These are phyloP conservation scores for Gilbertella persicaria DNA, from an alignment of 371 early-diverging fungal genomes.

Conservation along the genomic window DNA sequence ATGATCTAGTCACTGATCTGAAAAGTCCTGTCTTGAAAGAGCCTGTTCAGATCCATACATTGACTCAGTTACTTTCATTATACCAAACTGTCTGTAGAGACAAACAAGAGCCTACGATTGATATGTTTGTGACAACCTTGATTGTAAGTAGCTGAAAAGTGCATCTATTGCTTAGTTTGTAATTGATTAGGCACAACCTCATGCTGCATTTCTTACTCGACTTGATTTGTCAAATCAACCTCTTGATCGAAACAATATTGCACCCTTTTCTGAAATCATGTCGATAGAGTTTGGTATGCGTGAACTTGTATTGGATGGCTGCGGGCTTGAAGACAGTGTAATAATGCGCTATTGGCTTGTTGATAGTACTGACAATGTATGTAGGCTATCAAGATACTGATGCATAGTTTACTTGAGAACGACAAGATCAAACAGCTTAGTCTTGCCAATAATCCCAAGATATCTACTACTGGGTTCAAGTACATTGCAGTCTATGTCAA, in stretches of 20 bases:
- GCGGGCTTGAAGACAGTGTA: conserved; percentile 72
- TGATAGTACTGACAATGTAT: not conserved
- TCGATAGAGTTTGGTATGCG: conserved; percentile 58
- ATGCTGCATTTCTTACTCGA: conserved; percentile 31
- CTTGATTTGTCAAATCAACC: conserved; percentile 52
- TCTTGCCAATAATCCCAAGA: conserved; percentile 57
- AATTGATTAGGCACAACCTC: conserved; percentile 22
- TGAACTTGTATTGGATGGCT: conserved; percentile 55
- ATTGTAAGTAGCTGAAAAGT: conserved; percentile 30
- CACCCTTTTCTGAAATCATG: conserved; percentile 65
- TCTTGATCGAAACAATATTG: conserved; percentile 40
- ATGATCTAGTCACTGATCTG: too few relatives aligned
- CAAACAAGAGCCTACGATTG: conserved; percentile 57
- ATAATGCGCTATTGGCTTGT: not conserved
- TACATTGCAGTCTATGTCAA: conserved; percentile 69
- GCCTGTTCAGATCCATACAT: conserved; percentile 19
- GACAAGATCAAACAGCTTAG: conserved; percentile 54
- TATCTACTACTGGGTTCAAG: conserved; percentile 60
- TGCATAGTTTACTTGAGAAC: conserved; percentile 59
- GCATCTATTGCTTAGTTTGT: not conserved
- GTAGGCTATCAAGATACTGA: conserved; percentile 62
- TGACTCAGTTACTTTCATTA: conserved; percentile 27
- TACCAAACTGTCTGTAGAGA: conserved; percentile 54
- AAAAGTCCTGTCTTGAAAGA: too few relatives aligned
- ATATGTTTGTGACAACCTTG: conserved; percentile 46